A percentile compares a stretch with the other conserved stretches of the same genome.
phyloP scores from a whole-genome alignment of 306 rosid species.

The Acacia acuminata region DNA sequence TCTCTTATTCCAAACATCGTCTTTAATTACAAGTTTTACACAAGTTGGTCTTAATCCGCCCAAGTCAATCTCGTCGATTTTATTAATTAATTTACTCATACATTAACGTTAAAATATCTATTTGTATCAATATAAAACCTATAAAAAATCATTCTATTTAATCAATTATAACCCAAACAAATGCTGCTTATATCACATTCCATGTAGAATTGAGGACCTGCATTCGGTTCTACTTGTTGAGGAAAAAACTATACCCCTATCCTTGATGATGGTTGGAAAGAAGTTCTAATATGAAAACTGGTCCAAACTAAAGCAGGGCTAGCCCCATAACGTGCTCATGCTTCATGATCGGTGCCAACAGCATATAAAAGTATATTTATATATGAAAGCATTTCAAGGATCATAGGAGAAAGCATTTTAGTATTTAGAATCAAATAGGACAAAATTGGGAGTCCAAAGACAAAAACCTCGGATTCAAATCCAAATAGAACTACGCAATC shows the following conservation, averaged over 20 bases:
- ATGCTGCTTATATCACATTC: neutral
- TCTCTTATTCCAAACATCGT: neutral
- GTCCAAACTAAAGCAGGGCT: neutral
- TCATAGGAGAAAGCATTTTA: constrained; percentile 2
- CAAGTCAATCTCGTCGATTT: neutral
- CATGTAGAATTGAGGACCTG: neutral
- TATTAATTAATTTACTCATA: neutral
- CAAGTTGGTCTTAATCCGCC: neutral
- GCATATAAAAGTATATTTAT: neutral
- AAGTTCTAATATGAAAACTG: neutral
- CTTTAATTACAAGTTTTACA: neutral
- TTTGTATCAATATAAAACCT: neutral
- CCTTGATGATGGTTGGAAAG: neutral
- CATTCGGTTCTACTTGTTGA: neutral
- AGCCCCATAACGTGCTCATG: neutral
- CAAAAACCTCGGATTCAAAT: neutral
- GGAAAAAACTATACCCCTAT: neutral
- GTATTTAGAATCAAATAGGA: constrained; percentile 25
- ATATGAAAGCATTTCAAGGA: neutral
- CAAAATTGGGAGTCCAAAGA: constrained; percentile 28
- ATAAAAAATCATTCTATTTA: neutral
- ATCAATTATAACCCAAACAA: neutral
- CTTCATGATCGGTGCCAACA: neutral
- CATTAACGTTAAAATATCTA: too few species aligned
- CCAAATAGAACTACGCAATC: constrained; percentile 13